Evolutionary conservation across 2,329 filamentous ascomycete species (phyloP).

Genomic region (Camptophora hylomeconis): DNA sequence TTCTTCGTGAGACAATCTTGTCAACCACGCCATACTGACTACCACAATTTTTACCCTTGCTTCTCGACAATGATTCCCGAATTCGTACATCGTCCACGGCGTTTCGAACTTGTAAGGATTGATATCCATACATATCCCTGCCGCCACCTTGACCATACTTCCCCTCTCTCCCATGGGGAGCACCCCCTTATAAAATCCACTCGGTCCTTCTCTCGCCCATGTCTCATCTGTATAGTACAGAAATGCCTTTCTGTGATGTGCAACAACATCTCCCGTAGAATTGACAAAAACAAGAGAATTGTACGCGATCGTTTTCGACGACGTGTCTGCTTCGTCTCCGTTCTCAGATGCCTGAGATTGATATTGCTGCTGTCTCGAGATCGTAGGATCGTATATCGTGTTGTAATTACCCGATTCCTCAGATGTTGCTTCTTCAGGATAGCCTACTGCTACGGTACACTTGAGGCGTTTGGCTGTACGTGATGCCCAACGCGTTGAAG

Average conservation of each 20-base stretch:
- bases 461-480: slow-evolving; percentile 39
- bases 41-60: slow-evolving; percentile 39
- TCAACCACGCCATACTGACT: slow-evolving; percentile 53
- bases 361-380: too few species aligned
- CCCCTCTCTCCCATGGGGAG: slow-evolving; percentile 18
- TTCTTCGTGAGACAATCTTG: slow-evolving; percentile 31
- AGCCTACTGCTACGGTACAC: slow-evolving; percentile 52
- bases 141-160: slow-evolving; percentile 26
- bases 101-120: slow-evolving; percentile 50
- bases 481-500: slow-evolving; percentile 45
- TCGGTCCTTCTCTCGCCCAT: slow-evolving; percentile 46
- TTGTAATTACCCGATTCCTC: slow-evolving; percentile 12
- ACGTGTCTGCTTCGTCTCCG: too few species aligned
- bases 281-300: slow-evolving; percentile 47
- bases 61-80: slow-evolving; percentile 41
- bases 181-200: slow-evolving; percentile 20
- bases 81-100: slow-evolving; percentile 47
- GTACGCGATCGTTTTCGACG: slow-evolving; percentile 32
- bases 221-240: slow-evolving; percentile 56
- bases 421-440: slow-evolving; percentile 37
- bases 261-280: slow-evolving; percentile 39
- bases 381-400: slow-evolving; percentile 13
- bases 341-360: slow-evolving; percentile 8
- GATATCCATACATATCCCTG: slow-evolving; percentile 42
- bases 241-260: slow-evolving; percentile 51